A percentile compares a stretch with the other conserved stretches of the same genome.
These are phyloP conservation scores for Plasmodium berghei DNA, from an alignment of 169 alveolate genomes.

Conservation along the genomic window DNA sequence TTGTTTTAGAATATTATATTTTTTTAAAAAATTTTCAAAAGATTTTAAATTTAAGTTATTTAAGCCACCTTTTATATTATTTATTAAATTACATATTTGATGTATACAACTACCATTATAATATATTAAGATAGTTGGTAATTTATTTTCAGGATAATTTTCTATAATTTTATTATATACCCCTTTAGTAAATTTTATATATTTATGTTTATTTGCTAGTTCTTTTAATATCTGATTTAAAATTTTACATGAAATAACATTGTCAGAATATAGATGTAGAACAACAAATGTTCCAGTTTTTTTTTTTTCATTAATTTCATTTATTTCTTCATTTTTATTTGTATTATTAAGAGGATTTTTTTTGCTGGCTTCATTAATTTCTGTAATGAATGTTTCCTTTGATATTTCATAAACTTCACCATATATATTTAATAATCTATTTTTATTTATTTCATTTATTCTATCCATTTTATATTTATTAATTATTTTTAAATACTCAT, in stretches of 20 bases:
- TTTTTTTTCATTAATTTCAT: not conserved
- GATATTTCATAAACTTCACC: slow-evolving; percentile 78
- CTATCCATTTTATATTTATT: slow-evolving; percentile 53
- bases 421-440: slow-evolving; percentile 57
- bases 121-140: slow-evolving; percentile 84
- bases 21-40: slow-evolving; percentile 30
- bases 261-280: slow-evolving; percentile 80
- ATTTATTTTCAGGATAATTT: slow-evolving; percentile 82
- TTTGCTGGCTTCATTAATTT: slow-evolving; percentile 79
- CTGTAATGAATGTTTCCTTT: slow-evolving; percentile 74
- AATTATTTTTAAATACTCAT: slow-evolving; percentile 44
- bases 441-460: slow-evolving; percentile 59
- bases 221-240: slow-evolving; percentile 73
- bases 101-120: slow-evolving; percentile 81
- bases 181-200: slow-evolving; percentile 85
- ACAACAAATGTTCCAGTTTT: slow-evolving; percentile 81
- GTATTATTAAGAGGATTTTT: slow-evolving; percentile 35
- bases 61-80: slow-evolving; percentile 35
- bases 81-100: slow-evolving; percentile 78
- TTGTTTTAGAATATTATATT: slow-evolving; percentile 22
- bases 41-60: slow-evolving; percentile 37
- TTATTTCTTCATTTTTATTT: slow-evolving; percentile 2
- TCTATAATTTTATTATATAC: slow-evolving; percentile 79
- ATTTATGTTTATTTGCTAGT: slow-evolving; percentile 77
- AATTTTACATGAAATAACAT: slow-evolving; percentile 77